These are phyloP conservation scores for Leishmania tropica DNA, from an alignment of 208 protist genomes.

Conservation along the genomic window DNA sequence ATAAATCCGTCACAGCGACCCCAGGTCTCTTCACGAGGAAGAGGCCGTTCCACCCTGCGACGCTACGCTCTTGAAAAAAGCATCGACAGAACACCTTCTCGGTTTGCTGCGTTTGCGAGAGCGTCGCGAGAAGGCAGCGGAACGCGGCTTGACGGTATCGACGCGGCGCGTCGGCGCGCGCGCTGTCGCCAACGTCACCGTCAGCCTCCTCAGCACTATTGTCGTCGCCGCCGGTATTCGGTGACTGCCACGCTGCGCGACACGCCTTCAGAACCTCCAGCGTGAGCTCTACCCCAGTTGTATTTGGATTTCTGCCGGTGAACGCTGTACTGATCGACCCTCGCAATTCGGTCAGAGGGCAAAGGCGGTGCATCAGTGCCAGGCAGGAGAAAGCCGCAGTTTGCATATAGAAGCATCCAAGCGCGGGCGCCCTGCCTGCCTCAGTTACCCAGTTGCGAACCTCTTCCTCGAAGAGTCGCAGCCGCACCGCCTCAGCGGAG, in stretches of 20 bases:
- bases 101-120: conserved; percentile 9
- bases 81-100: conserved; percentile 6
- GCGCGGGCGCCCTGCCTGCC: conserved; percentile 6
- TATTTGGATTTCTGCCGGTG: conserved; percentile 10
- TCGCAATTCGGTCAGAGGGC: conserved; percentile 32
- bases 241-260: conserved; percentile 22
- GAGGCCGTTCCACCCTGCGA: conserved; percentile 2
- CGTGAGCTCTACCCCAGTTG: conserved; percentile 85
- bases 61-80: conserved; percentile 7
- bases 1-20: background rate
- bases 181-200: background rate
- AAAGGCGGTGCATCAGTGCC: conserved; percentile 64
- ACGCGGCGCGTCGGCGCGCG: conserved; percentile 22
- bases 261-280: conserved; percentile 71
- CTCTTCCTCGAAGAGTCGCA: conserved; percentile 40
- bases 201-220: background rate
- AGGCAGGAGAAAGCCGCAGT: conserved; percentile 76
- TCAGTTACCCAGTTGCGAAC: conserved; percentile 37
- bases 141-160: conserved; percentile 19
- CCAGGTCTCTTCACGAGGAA: background rate
- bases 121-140: conserved; percentile 3
- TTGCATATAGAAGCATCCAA: conserved; percentile 12
- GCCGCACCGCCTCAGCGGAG: conserved; percentile 18
- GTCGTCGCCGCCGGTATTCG: background rate
- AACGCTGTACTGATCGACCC: conserved; percentile 60